Evolutionary conservation across 108 stramenopile genomes (phyloP), one percentile per base, ranked within the genome.

Genomic region (Tribonema minus): DNA sequence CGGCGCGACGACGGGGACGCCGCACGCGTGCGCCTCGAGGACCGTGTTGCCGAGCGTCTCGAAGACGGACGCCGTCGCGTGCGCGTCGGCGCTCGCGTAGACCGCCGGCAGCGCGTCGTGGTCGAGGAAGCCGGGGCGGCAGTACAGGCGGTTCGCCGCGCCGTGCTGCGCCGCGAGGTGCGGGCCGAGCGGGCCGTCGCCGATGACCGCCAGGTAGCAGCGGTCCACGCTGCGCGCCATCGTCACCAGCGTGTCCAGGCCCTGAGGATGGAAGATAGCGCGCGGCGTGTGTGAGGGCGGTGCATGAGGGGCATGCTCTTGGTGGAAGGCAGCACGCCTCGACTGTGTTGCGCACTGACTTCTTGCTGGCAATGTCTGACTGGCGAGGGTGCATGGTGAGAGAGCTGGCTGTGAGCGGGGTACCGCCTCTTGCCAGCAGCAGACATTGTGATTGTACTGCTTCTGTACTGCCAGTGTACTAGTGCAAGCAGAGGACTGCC

Each of bases 41-140:
- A 80, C 79, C 9, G 84, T 84, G 37, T 84, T 84, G 35, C 84
- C 84, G 34, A 84, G 39, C 32, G 84, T 84, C 81, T 84, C 84
- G 39, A 84, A 84, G 36, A 36, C 69, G 9, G 84, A 84, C 26
- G 33, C 76, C 2, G 84, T 83, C n/a, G 83, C 84, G 59, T 84
- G 84, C 6, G 70, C 79, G 33, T 84, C 84, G 23, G 71, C 72
- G 33, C 82, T 71, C 2, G 84, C 84, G 59, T 84, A 84, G 30
- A 84, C 82, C 23, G 68, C 76, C 3, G 80, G 68, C 23, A 84
- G 81, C 12, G 78, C 84, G 0, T 58, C 62, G 64, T 84, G 84
- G 2, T 29, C 69, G 34, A 83, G 33, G 70, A 84, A 84, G 1
- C 58, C 39, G 9, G 82, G 66, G 59, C 76, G 67, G 33, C 84